Percentiles rank a stretch among this genome's conserved stretches.
Evolutionary conservation across 2,329 filamentous ascomycete genomes (phyloP).

Genomic region (Madurella fahalii): DNA sequence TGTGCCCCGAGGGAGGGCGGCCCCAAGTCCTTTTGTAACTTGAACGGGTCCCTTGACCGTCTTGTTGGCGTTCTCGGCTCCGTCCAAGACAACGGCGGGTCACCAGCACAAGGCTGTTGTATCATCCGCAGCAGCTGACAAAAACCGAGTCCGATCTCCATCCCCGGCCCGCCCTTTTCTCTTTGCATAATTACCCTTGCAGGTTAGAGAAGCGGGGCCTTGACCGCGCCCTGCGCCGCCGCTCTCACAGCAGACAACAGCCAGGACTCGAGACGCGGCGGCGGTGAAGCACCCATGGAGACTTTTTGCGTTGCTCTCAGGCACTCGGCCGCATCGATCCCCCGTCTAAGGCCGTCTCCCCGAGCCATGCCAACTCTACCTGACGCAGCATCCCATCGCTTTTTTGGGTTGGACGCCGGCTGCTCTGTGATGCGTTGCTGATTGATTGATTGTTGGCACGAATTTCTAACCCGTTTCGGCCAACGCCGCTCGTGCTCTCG

Average conservation of each 20-base stretch:
- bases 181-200: constrained; percentile 16
- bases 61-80: constrained; percentile 23
- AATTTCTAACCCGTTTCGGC: constrained; percentile 12
- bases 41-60: constrained; percentile 16
- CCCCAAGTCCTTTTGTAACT: constrained; percentile 24
- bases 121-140: constrained; percentile 29
- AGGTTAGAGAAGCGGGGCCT: constrained; percentile 17
- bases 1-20: constrained; percentile 17
- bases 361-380: constrained; percentile 8
- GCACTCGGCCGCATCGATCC: constrained; percentile 18
- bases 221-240: constrained; percentile 19
- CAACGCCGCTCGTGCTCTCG: not conserved
- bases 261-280: constrained; percentile 18
- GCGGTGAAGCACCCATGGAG: constrained; percentile 19
- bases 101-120: constrained; percentile 26
- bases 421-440: not conserved
- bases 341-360: constrained; percentile 12
- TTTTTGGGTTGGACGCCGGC: constrained; percentile 1
- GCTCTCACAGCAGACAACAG: constrained; percentile 6
- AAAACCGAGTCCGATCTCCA: constrained; percentile 25
- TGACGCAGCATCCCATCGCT: constrained; percentile 11
- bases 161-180: constrained; percentile 5
- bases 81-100: constrained; percentile 23
- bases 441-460: not conserved
- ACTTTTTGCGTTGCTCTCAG: constrained; percentile 13